phyloP scores from a whole-genome alignment of 2,329 filamentous ascomycete species.

The Diaporthe ampelina region DNA sequence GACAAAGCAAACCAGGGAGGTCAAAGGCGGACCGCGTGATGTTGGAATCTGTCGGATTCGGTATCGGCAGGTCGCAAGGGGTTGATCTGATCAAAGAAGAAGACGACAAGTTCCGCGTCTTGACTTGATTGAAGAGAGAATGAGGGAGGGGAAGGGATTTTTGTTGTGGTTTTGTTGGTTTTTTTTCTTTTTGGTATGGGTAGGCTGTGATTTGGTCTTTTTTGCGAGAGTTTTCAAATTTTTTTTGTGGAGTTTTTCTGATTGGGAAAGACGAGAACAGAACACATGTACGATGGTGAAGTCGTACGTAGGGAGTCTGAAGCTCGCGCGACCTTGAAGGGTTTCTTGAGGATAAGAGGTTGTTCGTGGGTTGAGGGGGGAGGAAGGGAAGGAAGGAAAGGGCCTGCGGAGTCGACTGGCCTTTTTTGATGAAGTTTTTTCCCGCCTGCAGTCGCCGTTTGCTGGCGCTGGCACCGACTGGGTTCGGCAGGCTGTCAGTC shows the following conservation, averaged over 20 bases:
- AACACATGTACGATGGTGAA: slow-evolving; percentile 66
- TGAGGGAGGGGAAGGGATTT: slow-evolving; percentile 24
- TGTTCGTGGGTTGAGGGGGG: slow-evolving; percentile 56
- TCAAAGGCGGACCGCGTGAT: slow-evolving; percentile 39
- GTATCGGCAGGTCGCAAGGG: slow-evolving; percentile 28
- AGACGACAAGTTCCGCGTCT: slow-evolving; percentile 41
- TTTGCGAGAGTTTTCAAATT: slow-evolving; percentile 70
- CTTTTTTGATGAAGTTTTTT: slow-evolving; percentile 42
- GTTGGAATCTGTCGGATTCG: slow-evolving; percentile 36
- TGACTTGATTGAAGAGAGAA: slow-evolving; percentile 29
- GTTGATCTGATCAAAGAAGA: slow-evolving; percentile 38
- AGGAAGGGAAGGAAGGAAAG: slow-evolving; percentile 52
- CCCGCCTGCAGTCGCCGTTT: slow-evolving; percentile 23
- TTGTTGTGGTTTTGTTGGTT: slow-evolving; percentile 19
- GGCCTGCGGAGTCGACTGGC: slow-evolving; percentile 27
- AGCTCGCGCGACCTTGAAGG: slow-evolving; percentile 60
- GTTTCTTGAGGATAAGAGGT: slow-evolving; percentile 61
- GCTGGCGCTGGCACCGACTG: slow-evolving; percentile 13
- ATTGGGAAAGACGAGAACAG: slow-evolving; percentile 69
- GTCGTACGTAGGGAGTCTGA: slow-evolving; percentile 63
- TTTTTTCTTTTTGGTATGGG: slow-evolving; percentile 27
- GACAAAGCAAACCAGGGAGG: slow-evolving; percentile 42
- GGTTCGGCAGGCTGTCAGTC: slow-evolving; percentile 26
- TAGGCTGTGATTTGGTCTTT: slow-evolving; percentile 48
- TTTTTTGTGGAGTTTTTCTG: slow-evolving; percentile 71